These are phyloP conservation scores for Botrytis tulipae DNA, from an alignment of 2,329 filamentous ascomycete genomes.

Conservation along the genomic window DNA sequence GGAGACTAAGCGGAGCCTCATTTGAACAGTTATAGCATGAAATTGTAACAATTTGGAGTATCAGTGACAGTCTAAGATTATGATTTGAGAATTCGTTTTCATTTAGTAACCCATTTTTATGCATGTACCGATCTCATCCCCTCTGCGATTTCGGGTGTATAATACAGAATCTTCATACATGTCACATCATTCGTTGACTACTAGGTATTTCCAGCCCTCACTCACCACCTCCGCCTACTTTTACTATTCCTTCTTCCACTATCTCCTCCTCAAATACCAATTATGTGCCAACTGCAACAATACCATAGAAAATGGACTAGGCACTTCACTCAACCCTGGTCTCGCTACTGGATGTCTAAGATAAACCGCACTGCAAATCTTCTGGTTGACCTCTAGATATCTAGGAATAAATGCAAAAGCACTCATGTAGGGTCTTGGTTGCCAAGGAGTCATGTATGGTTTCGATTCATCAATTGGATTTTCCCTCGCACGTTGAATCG, in stretches of 20 bases:
- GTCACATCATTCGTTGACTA: conserved; percentile 20
- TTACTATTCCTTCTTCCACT: conserved; percentile 24
- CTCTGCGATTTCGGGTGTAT: not conserved
- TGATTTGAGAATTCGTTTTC: not conserved
- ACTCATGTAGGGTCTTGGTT: conserved; percentile 79
- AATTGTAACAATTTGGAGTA: not conserved
- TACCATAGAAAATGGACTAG: conserved; percentile 71
- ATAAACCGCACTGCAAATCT: conserved; percentile 93
- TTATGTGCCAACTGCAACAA: conserved; percentile 82
- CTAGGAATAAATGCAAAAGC: conserved; percentile 93
- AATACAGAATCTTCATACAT: conserved; percentile 25
- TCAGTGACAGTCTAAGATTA: not conserved
- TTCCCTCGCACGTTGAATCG: conserved; percentile 49
- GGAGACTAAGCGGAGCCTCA: not conserved
- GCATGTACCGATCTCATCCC: not conserved
- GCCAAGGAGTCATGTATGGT: conserved; percentile 90
- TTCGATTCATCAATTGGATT: conserved; percentile 76
- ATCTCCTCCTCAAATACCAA: conserved; percentile 71
- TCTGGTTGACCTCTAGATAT: conserved; percentile 97
- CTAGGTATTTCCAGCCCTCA: not conserved
- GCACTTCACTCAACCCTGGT: conserved; percentile 76
- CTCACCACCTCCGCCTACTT: not conserved
- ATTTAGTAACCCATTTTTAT: not conserved
- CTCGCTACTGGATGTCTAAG: conserved; percentile 89
- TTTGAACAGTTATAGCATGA: not conserved